Conservation (phyloP, 768 basidiomycete species). For the Nidularia sp. region DNA sequence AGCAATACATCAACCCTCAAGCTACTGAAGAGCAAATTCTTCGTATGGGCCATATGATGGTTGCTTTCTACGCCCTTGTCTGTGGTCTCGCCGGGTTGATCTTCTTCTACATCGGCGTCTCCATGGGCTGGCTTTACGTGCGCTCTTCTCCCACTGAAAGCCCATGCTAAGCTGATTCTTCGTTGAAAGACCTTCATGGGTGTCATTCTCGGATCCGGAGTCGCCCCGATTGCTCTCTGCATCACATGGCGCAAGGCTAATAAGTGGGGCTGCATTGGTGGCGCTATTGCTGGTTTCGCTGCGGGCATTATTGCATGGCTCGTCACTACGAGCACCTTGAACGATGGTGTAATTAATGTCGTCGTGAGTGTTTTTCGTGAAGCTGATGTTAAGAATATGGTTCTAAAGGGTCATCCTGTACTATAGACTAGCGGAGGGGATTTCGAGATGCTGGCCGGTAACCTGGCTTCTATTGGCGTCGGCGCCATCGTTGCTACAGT, state of each 20-base stretch:
- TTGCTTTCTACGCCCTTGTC: constrained; percentile 65
- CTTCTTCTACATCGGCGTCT: constrained; percentile 88
- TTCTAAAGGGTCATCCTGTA: neutral
- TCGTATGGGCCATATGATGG: constrained; percentile 64
- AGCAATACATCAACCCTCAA: constrained; percentile 77
- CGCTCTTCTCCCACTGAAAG: constrained; percentile 19
- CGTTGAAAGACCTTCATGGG: constrained; percentile 76
- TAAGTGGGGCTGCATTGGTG: constrained; percentile 79
- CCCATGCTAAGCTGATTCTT: neutral
- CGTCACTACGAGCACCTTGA: constrained; percentile 69
- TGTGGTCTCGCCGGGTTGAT: constrained; percentile 83
- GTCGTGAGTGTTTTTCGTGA: constrained; percentile 31
- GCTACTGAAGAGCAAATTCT: constrained; percentile 76
- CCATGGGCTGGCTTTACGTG: constrained; percentile 92
- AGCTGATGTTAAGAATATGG: neutral
- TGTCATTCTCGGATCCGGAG: constrained; percentile 78
- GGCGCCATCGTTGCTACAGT: constrained; percentile 73
- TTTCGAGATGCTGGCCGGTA: constrained; percentile 80
- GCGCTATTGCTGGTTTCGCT: constrained; percentile 64
- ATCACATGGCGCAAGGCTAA: constrained; percentile 86
- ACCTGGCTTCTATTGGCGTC: constrained; percentile 79
- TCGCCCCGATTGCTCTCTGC: constrained; percentile 82
- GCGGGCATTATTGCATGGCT: constrained; percentile 82
- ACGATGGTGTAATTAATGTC: constrained; percentile 69
- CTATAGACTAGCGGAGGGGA: constrained; percentile 46